These are phyloP conservation scores for Beauveria pseudobassiana DNA, from an alignment of 2,329 filamentous ascomycete genomes.

Conservation along the genomic window DNA sequence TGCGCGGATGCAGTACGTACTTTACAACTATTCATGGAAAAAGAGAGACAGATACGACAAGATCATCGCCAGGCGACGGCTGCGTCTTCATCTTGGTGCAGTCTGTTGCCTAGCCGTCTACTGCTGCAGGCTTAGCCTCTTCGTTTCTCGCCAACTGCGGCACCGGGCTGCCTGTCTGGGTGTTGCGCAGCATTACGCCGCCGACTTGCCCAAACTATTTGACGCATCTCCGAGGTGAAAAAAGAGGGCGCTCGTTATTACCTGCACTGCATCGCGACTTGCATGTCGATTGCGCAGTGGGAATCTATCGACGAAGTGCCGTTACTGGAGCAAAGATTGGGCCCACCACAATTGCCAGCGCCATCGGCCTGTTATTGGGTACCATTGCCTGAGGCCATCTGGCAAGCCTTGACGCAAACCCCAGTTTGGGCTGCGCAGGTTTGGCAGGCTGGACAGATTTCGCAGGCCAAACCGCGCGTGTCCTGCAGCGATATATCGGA, in stretches of 20 bases:
- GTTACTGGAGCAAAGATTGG: constrained; percentile 7
- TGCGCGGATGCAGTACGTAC: background rate
- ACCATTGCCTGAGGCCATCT: background rate
- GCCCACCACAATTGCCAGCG: constrained; percentile 5
- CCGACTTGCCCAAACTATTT: background rate
- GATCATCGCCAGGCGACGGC: background rate
- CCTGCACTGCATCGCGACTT: constrained; percentile 2
- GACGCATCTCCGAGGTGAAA: background rate
- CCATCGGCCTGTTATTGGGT: constrained; percentile 1
- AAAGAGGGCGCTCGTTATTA: background rate
- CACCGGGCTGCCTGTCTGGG: background rate
- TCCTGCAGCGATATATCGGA: constrained; percentile 6
- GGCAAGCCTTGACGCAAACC: background rate
- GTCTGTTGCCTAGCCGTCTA: background rate
- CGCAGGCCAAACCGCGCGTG: background rate
- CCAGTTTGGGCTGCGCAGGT: background rate
- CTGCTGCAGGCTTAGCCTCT: background rate
- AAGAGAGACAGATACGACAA: background rate
- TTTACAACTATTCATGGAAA: background rate
- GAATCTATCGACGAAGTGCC: background rate
- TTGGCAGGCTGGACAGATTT: background rate
- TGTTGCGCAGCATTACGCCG: background rate
- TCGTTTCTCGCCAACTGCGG: background rate
- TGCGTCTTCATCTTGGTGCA: background rate
- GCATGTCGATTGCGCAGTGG: constrained; percentile 8